Evolutionary conservation across 208 protist species (phyloP).

Genomic region (Endotrypanum monterogeii): DNA sequence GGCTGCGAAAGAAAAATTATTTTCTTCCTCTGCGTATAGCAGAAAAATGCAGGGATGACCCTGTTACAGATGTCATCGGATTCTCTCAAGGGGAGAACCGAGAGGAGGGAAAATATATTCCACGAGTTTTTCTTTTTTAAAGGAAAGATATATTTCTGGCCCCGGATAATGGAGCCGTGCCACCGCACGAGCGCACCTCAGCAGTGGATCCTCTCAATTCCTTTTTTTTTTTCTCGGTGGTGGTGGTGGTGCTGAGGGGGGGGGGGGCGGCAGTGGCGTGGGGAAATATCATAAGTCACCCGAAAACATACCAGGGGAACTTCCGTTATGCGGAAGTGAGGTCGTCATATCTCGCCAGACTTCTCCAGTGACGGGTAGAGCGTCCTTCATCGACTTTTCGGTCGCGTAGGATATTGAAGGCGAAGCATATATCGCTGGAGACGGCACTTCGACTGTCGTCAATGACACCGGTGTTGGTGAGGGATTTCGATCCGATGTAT

Average conservation of each 20-base stretch:
- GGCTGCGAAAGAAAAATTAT: no score
- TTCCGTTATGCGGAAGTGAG: neutral
- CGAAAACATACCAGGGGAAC: no score
- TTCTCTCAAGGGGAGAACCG: neutral
- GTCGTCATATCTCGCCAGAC: neutral
- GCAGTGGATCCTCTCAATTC: no score
- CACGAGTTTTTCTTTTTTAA: neutral
- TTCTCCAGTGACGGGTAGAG: neutral
- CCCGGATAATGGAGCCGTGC: neutral
- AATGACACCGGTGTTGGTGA: neutral
- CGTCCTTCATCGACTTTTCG: no score
- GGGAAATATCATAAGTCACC: neutral
- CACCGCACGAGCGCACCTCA: neutral
- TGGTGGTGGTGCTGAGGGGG: no score
- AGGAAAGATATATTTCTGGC: no score
- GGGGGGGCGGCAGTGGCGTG: no score
- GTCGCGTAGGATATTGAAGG: neutral
- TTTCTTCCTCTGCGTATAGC: no score
- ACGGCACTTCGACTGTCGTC: neutral
- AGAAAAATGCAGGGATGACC: no score
- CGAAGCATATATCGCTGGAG: neutral
- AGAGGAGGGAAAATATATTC: neutral
- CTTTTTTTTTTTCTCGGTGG: no score
- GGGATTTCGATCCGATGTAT: neutral
- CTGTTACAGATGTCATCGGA: no score